Conservation (phyloP, 306 rosid species). For the Erythrophleum fordii region DNA sequence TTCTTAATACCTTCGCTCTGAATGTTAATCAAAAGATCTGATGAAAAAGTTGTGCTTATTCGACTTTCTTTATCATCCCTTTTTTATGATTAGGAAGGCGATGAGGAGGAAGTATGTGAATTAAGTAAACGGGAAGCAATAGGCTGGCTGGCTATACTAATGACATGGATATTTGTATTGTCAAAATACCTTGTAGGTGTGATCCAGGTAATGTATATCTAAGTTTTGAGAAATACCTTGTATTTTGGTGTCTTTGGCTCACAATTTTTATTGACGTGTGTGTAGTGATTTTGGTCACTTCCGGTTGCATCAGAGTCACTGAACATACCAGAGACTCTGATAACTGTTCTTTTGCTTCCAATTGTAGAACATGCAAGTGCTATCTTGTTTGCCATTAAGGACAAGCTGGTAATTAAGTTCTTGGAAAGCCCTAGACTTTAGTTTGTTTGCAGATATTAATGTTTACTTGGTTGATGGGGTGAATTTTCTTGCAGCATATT, state of each 20-base stretch:
- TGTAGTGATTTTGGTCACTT: conserved; percentile 32
- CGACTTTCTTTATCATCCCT: conserved; percentile 8
- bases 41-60: neutral
- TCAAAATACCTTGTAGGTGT: conserved; percentile 85
- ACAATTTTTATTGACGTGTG: neutral
- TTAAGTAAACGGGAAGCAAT: conserved; percentile 77
- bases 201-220: conserved; percentile 57
- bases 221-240: neutral
- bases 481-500: conserved; percentile 60
- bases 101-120: conserved; percentile 54
- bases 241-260: neutral
- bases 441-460: neutral
- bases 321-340: conserved; percentile 77
- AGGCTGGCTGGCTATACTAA: conserved; percentile 79
- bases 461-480: conserved; percentile 28
- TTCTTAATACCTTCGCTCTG: neutral
- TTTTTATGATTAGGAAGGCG: conserved; percentile 50
- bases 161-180: conserved; percentile 71
- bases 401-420: conserved; percentile 76
- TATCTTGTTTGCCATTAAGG: conserved; percentile 89
- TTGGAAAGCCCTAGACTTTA: conserved; percentile 30
- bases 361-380: conserved; percentile 83
- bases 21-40: neutral
- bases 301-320: conserved; percentile 82
- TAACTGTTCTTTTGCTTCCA: conserved; percentile 82